A percentile compares a stretch with the other conserved stretches of the same genome.
Conservation (phyloP, 73 alveolate genomes). For the Paramecium primaurelia region DNA sequence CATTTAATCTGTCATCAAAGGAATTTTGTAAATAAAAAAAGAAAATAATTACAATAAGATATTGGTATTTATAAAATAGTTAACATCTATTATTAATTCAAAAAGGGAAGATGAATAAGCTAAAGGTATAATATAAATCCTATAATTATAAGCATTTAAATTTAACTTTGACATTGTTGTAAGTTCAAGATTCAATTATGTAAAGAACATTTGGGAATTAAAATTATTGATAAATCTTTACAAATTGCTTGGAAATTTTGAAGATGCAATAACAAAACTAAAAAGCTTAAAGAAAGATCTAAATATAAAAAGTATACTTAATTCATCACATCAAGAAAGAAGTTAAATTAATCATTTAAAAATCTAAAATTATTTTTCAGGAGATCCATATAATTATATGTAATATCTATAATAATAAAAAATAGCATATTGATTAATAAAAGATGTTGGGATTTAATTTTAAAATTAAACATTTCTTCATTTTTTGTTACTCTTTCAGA, state of each 20-base stretch:
- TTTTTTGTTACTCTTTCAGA: background rate
- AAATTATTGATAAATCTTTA: background rate
- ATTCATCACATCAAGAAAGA: background rate
- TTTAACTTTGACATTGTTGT: background rate
- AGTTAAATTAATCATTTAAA: background rate
- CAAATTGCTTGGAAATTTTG: background rate
- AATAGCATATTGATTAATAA: background rate
- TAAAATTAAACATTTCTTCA: background rate
- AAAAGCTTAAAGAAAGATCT: background rate
- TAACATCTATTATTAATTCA: background rate
- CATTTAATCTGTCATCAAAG: background rate
- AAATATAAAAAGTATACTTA: background rate
- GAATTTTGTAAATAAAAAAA: background rate
- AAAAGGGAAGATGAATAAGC: background rate
- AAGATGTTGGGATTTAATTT: background rate
- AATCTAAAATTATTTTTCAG: background rate
- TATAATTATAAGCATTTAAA: background rate
- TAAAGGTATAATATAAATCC: background rate
- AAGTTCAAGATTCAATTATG: background rate
- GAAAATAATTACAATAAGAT: background rate
- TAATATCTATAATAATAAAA: background rate
- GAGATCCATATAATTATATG: background rate
- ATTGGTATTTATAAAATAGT: background rate
- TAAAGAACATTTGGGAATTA: background rate
- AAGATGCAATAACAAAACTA: background rate